Base-by-base conservation (phyloP, 805 yeast genomes). In the Suhomyces sp. region DNA sequence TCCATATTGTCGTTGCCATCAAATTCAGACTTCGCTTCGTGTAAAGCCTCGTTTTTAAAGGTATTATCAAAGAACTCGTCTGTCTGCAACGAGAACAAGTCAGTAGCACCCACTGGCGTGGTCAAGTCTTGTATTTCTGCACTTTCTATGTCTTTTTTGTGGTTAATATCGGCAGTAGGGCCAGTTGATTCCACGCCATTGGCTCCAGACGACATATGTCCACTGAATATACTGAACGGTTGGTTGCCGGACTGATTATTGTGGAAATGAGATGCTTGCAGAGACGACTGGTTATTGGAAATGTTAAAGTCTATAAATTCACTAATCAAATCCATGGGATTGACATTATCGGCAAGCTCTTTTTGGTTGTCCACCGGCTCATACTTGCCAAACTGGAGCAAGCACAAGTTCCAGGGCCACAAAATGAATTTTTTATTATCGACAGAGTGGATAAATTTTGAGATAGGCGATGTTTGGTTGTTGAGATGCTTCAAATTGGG, bases 371-470 rank as follows among this genome's bases (percentile, higher is more conserved):
- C 25, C 10, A 22, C 29, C 25, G 20, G 20, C 50, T 68, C 69
- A 39, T 52, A 51, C 45, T 64, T 57, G 10, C 73, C 80, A 50
- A 76, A 69, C 60, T 87, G 94, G 4, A 82, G 71, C 51, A 81
- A 72, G 59, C 92, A 85, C 19, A 87, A 68, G 44, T 79, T 81
- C 59, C 85, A 68, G 0, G 96, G 96, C 96, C 96, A 88, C 43
- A 82, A 66, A 1, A 87, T 79, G 50, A 75, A 82, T 59, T 84
- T 84, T 24, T 73, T 74, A 56, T 79, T 80, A 27, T 73, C 75
- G 3, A 81, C 82, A 0, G 77, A 71, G 57, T 77, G 81, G 44
- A 84, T 71, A 63, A 80, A 87, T 21, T 75, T 73, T 10, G 90
- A 73, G 2, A 87, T 77, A 9, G 74, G 74, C 0, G 91, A 84